Evolutionary conservation across 2,329 filamentous ascomycete genomes (phyloP), one percentile per base, ranked within the genome.

Genomic region (Cladophialophora psammophila): DNA sequence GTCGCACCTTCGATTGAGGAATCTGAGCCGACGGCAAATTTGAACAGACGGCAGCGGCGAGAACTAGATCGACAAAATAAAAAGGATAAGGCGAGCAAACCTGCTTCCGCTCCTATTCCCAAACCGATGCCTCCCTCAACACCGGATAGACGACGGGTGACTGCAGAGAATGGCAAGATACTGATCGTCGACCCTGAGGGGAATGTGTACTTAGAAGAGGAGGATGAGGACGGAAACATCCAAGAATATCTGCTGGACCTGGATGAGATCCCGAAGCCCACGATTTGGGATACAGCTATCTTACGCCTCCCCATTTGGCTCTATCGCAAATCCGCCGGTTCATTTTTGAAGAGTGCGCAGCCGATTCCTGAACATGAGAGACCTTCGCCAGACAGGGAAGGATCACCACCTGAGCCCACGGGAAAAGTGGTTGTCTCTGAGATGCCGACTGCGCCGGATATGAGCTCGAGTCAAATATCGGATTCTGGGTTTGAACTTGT

Each of bases 131-230:
- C 92, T 1, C 10, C 48, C 52, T 53, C 48, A 35, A 86, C 89
- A 42, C 93, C 94, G 20, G 85, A 90, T 38, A 92, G 92, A 81
- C 96, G 94, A 85, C 87, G 92, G 40, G 92, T 98, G 15, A 88
- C 94, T 32, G 94, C 94, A 2, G 91, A 97, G 83, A 99, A 99
- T 74, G 95, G 95, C 72, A 99, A 98, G 83, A 85, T 96, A 0
- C 83, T 99, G 42, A 90, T 99, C 64, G 95, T 99, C 3, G 94
- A 99, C 79, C 92, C 92, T 0, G 83, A 90, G 9, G 95, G 95
- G 34, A 93, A 97, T 74, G 95, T 99, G 12, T 99, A 92, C 76
- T 84, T 99, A n/a, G 94, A 98, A 79, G 92, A 96, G 76, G 87
- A 92, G 74, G 92, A 93, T 60, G 93, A 94, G 72, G 92, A 97